These are phyloP conservation scores for Salix arbutifolia DNA, from an alignment of 345 rosid genomes.

Conservation along the genomic window DNA sequence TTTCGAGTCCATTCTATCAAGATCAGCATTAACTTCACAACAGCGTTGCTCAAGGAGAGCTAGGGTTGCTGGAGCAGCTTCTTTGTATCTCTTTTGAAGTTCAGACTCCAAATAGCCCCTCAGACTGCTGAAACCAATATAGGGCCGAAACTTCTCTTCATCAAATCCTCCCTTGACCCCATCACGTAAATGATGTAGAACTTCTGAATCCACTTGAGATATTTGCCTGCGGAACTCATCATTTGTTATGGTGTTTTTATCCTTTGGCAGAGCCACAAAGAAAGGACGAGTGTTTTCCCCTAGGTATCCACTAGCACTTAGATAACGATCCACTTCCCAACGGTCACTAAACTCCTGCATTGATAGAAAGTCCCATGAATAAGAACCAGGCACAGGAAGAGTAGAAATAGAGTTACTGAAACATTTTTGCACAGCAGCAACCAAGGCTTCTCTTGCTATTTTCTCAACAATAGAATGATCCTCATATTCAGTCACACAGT, in stretches of 20 bases:
- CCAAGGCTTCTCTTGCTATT: neutral
- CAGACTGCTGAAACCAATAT: constrained; percentile 75
- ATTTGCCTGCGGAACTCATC: constrained; percentile 90
- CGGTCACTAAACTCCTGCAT: constrained; percentile 77
- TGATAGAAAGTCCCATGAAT: constrained; percentile 10
- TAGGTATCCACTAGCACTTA: constrained; percentile 93
- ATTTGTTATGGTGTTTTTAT: constrained; percentile 65
- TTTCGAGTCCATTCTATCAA: constrained; percentile 64
- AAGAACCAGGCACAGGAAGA: constrained; percentile 1
- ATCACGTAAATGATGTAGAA: constrained; percentile 65
- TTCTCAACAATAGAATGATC: neutral
- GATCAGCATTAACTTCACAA: constrained; percentile 57
- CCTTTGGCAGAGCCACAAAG: constrained; percentile 90
- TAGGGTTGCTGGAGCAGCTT: constrained; percentile 91
- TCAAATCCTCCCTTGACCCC: constrained; percentile 89
- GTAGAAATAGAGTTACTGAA: neutral
- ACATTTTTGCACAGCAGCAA: neutral
- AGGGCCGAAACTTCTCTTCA: constrained; percentile 69
- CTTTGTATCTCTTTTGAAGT: constrained; percentile 91
- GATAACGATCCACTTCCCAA: constrained; percentile 84
- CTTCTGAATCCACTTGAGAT: constrained; percentile 71
- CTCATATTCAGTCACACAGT: neutral
- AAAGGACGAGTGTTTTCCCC: constrained; percentile 83
- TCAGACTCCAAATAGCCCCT: constrained; percentile 82
- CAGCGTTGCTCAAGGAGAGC: constrained; percentile 95